Base-by-base conservation (phyloP, 257 asterid species). In the Ajuga chamaepitys region DNA sequence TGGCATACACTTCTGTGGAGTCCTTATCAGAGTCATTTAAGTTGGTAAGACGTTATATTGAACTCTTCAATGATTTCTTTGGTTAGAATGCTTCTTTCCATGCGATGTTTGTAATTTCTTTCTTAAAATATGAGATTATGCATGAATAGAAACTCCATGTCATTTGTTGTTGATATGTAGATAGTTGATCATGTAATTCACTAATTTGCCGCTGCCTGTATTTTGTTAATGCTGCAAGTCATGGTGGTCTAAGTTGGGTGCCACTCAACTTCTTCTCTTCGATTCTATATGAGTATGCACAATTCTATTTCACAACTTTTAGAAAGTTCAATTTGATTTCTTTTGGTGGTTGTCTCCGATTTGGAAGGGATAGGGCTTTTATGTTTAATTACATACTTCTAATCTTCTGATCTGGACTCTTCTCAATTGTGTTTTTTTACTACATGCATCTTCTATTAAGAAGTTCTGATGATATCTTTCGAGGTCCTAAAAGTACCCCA, bases 1-100 rank as follows among this genome's bases (percentile, higher is more conserved):
- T 91, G 46, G 98, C 98, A 38, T 91, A 91, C 75, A 86, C 95
- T 37, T 83, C 95, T 3, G 95, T 88, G 44, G 96, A 88, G 55
- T 83, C 98, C 45, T 74, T 88, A 59, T 91, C 95, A 22, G 95
- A 91, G 4, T 75, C 94, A 14, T 88, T 88, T 72, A 91, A 86
- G 89, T 83, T 86, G 80, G 98, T 91, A 80, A n/a, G 62, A 56
- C 13, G 1, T 16, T 56, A 4, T 56, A 9, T 32, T 56, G 21
- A 16, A 5, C 28, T 34, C 28, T 26, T 61, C 64, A 35, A 37
- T 18, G 12, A 37, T 58, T 38, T 47, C 7, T 58, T 58, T 22
- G 16, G 11, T 58, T 21, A 58, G 50, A 47, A 20, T 58, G 35
- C 21, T 11, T 40, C 32, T 58, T 38, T 38, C 37, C 22, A 3